Evolutionary conservation across 441 rosid species (phyloP).

Genomic region (Raphanus hybrid): DNA sequence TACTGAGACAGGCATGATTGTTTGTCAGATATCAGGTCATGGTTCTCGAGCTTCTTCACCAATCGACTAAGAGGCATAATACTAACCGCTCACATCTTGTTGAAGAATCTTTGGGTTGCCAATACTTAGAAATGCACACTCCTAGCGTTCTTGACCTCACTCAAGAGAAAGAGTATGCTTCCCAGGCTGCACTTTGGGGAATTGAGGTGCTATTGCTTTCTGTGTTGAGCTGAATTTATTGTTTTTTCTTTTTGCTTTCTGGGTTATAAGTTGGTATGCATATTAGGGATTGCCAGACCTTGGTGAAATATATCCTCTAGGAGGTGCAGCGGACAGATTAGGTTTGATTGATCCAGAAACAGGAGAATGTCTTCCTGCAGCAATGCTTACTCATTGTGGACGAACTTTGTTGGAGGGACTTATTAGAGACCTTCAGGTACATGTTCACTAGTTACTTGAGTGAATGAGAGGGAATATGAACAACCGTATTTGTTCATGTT

Average conservation of each 20-base stretch:
- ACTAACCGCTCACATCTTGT: constrained; percentile 46
- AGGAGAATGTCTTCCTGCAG: constrained; percentile 95
- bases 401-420: constrained; percentile 92
- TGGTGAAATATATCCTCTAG: constrained; percentile 93
- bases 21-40: constrained; percentile 79
- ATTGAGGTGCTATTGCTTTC: constrained; percentile 56
- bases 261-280: constrained; percentile 52
- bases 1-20: constrained; percentile 36
- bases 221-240: constrained; percentile 23
- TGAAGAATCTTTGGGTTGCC: constrained; percentile 58
- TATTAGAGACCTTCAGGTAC: constrained; percentile 93
- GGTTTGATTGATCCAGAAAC: constrained; percentile 86
- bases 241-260: constrained; percentile 27
- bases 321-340: constrained; percentile 95
- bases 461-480: neutral
- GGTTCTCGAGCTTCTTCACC: constrained; percentile 82
- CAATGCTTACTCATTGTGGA: constrained; percentile 96
- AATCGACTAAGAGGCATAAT: constrained; percentile 55
- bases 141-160: constrained; percentile 83
- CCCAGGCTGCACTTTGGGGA: constrained; percentile 96
- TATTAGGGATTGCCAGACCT: constrained; percentile 92
- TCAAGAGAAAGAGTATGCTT: constrained; percentile 66
- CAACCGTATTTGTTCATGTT: constrained; percentile 19
- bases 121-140: constrained; percentile 72
- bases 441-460: constrained; percentile 25